These are phyloP conservation scores for Odontarrhena argentea DNA, from an alignment of 345 rosid species.

Conservation along the genomic window DNA sequence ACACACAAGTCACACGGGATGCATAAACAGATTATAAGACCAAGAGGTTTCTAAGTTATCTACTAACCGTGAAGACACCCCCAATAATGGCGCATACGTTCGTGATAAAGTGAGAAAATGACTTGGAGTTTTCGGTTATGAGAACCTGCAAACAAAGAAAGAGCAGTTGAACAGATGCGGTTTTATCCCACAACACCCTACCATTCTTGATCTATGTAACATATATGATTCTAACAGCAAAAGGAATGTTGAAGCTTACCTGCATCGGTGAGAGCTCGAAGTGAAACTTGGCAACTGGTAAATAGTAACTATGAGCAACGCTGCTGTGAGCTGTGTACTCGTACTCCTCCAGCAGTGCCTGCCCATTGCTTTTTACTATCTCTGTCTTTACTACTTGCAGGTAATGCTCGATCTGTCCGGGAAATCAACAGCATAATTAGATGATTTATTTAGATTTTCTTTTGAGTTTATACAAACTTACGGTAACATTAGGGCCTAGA, in stretches of 20 bases:
- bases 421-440: slow-evolving; percentile 13
- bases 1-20: not conserved
- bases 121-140: slow-evolving; percentile 74
- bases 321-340: slow-evolving; percentile 99
- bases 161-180: not conserved
- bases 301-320: slow-evolving; percentile 62
- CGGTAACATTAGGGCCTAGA: slow-evolving; percentile 88
- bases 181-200: not conserved
- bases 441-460: not conserved
- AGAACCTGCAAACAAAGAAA: slow-evolving; percentile 56
- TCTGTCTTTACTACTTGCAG: slow-evolving; percentile 95
- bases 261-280: slow-evolving; percentile 99
- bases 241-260: slow-evolving; percentile 45
- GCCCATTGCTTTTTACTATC: slow-evolving; percentile 59
- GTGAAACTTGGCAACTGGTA: slow-evolving; percentile 90
- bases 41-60: slow-evolving; percentile 24
- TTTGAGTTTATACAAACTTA: slow-evolving; percentile 48
- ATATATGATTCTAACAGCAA: slow-evolving; percentile 21
- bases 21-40: not conserved
- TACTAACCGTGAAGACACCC: slow-evolving; percentile 96
- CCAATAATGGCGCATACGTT: slow-evolving; percentile 95
- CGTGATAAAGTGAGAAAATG: slow-evolving; percentile 93
- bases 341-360: slow-evolving; percentile 69
- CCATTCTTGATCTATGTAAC: slow-evolving; percentile 4
- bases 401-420: slow-evolving; percentile 91